Percentiles rank a stretch among this genome's conserved stretches.
Evolutionary conservation across 345 rosid species (phyloP).

Genomic region (Litchi chinensis): DNA sequence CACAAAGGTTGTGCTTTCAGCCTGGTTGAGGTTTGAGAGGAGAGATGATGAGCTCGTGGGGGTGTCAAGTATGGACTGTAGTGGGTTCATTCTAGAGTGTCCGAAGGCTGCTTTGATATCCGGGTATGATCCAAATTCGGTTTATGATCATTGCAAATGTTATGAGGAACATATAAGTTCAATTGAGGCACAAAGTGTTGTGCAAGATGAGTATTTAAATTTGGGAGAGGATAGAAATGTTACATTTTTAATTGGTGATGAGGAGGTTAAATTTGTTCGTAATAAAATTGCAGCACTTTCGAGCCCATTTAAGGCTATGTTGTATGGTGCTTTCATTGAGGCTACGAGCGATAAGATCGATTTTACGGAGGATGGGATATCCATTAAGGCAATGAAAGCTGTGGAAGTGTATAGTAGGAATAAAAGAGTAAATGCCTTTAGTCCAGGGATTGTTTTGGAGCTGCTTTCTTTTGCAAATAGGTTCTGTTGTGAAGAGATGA

Average conservation of each 20-base stretch:
- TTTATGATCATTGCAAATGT: conserved; percentile 50
- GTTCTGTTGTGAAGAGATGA: conserved; percentile 90
- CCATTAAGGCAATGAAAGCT: conserved; percentile 74
- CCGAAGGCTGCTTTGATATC: conserved; percentile 51
- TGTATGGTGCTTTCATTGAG: conserved; percentile 78
- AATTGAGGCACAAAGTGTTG: conserved; percentile 10
- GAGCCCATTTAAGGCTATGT: conserved; percentile 71
- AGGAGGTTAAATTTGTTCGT: conserved; percentile 60
- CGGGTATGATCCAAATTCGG: conserved; percentile 48
- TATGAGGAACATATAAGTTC: conserved; percentile 17
- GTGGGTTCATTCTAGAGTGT: conserved; percentile 60
- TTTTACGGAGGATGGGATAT: conserved; percentile 62
- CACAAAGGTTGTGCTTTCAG: conserved; percentile 73
- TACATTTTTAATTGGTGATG: conserved; percentile 54
- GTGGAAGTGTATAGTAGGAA: conserved; percentile 74
- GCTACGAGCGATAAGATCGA: conserved; percentile 53
- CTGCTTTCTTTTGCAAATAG: conserved; percentile 72
- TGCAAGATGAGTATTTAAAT: conserved; percentile 34
- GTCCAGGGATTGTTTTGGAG: conserved; percentile 68
- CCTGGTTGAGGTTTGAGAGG: conserved; percentile 88
- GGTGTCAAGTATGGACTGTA: conserved; percentile 54
- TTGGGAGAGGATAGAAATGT: conserved; percentile 49
- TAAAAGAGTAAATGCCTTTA: conserved; percentile 54
- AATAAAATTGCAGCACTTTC: conserved; percentile 74
- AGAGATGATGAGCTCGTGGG: conserved; percentile 72